These are phyloP conservation scores for Aspergillus sp. DNA, from an alignment of 2,329 filamentous ascomycete species.

Conservation along the genomic window DNA sequence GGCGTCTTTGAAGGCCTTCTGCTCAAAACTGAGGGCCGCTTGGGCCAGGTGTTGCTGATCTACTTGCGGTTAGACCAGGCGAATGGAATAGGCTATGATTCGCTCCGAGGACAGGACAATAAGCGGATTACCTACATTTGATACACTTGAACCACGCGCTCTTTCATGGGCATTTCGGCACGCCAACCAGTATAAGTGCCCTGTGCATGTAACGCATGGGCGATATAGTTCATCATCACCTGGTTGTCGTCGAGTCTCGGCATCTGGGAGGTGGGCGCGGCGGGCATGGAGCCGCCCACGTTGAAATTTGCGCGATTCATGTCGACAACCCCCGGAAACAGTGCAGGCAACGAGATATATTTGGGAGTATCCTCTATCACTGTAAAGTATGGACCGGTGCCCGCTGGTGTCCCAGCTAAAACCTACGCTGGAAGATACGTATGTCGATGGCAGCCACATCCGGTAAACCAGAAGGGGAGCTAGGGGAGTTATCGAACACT, in stretches of 20 bases:
- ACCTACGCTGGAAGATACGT: no score
- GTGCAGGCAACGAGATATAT: no score
- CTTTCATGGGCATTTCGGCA: constrained; percentile 37
- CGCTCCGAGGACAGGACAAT: not conserved
- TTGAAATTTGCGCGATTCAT: constrained; percentile 45
- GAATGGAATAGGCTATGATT: constrained; percentile 19
- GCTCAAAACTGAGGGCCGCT: constrained; percentile 44
- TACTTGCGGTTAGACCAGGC: constrained; percentile 43
- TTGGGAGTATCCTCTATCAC: no score
- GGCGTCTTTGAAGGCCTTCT: constrained; percentile 43
- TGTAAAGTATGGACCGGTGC: no score
- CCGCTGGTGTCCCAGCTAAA: no score
- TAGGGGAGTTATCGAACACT: no score
- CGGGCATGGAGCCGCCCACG: constrained; percentile 34
- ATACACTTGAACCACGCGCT: constrained; percentile 41
- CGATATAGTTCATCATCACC: constrained; percentile 38
- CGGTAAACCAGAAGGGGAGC: no score
- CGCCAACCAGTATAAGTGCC: constrained; percentile 46
- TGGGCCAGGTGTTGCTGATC: constrained; percentile 37
- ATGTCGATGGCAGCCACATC: no score
- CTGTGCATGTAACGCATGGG: constrained; percentile 38
- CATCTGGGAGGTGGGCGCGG: constrained; percentile 32
- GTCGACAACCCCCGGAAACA: constrained; percentile 36
- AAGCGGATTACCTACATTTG: constrained; percentile 38
- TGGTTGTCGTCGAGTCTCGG: constrained; percentile 33